A percentile compares a stretch with the other conserved stretches of the same genome.
These are phyloP conservation scores for Leptographium flavum DNA, from an alignment of 2,329 filamentous ascomycete genomes.

Conservation along the genomic window DNA sequence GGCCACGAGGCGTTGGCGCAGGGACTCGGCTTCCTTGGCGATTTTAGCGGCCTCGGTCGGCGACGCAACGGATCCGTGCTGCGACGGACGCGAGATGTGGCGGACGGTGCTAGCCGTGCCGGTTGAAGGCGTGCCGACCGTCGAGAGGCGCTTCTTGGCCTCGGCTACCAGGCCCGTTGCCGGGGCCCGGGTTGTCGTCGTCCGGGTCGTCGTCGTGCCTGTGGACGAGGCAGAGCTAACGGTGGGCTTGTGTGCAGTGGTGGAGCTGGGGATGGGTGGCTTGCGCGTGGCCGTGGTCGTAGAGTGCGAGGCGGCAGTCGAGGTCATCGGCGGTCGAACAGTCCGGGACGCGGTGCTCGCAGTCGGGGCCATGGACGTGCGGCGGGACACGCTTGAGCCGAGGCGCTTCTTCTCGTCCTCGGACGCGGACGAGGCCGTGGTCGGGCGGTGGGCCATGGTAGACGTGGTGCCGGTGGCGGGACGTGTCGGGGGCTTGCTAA, in stretches of 20 bases:
- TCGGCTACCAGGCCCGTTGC: slow-evolving; percentile 27
- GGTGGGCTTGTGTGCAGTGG: neutral
- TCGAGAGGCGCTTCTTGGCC: slow-evolving; percentile 44
- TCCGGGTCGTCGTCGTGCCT: slow-evolving; percentile 16
- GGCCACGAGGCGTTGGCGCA: slow-evolving; percentile 43
- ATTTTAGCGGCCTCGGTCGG: slow-evolving; percentile 19
- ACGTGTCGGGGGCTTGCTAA: slow-evolving; percentile 19
- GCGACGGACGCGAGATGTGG: slow-evolving; percentile 27
- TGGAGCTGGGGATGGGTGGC: neutral
- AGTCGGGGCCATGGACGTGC: slow-evolving; percentile 17
- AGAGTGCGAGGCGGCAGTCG: slow-evolving; percentile 10
- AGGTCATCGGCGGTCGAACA: neutral
- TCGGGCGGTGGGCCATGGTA: slow-evolving; percentile 15
- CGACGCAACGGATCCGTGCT: slow-evolving; percentile 12
- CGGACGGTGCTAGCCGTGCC: slow-evolving; percentile 23
- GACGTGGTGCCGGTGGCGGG: slow-evolving; percentile 15
- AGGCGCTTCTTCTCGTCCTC: slow-evolving; percentile 23
- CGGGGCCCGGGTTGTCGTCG: slow-evolving; percentile 17
- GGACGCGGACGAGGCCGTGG: slow-evolving; percentile 19
- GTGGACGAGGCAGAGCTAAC: slow-evolving; percentile 22
- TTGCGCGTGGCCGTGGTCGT: neutral
- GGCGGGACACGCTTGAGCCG: slow-evolving; percentile 14
- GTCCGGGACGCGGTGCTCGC: neutral
- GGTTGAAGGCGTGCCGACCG: slow-evolving; percentile 25
- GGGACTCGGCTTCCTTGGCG: slow-evolving; percentile 42